Percentiles rank a stretch among this genome's conserved stretches.
Evolutionary conservation across 768 basidiomycete species (phyloP).

Genomic region (Hypholoma sublateritium): DNA sequence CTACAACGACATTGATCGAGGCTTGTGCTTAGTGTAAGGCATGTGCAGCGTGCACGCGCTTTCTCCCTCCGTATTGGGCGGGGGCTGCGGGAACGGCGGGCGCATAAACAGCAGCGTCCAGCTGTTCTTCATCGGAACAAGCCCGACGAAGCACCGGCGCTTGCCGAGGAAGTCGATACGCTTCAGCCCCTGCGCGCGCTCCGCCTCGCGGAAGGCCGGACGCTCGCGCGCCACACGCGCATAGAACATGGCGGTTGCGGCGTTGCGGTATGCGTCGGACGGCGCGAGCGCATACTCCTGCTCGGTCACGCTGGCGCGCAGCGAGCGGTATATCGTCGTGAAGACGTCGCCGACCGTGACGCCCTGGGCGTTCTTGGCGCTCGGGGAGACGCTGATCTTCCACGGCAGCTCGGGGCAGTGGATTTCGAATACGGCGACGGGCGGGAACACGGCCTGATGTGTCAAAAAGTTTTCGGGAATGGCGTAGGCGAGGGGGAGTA

Average conservation of each 20-base stretch:
- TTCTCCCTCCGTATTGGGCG: too few relatives aligned
- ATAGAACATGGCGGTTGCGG: conserved; percentile 41
- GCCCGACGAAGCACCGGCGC: conserved; percentile 38
- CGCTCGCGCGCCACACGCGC: conserved; percentile 34
- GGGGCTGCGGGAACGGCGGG: too few relatives aligned
- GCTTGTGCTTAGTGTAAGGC: too few relatives aligned
- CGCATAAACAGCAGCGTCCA: conserved; percentile 43
- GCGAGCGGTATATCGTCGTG: conserved; percentile 38
- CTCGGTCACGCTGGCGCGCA: conserved; percentile 38
- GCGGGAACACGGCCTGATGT: conserved; percentile 35
- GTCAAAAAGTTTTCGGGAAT: conserved; percentile 17
- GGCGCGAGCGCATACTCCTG: conserved; percentile 40
- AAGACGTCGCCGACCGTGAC: conserved; percentile 48
- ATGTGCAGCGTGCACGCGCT: too few relatives aligned
- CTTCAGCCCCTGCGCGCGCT: conserved; percentile 49
- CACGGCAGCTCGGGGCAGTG: conserved; percentile 30
- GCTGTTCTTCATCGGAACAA: conserved; percentile 32
- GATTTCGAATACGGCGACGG: conserved; percentile 30
- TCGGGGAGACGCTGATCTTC: conserved; percentile 31
- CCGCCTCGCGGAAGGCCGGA: conserved; percentile 29
- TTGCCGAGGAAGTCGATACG: conserved; percentile 54
- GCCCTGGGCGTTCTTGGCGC: conserved; percentile 9
- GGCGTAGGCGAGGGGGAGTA: conserved; percentile 4
- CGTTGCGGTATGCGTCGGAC: conserved; percentile 25
- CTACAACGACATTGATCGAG: too few relatives aligned